Conservation (phyloP, 164 flowering plant genomes). For the Euptelea pleiosperma region DNA sequence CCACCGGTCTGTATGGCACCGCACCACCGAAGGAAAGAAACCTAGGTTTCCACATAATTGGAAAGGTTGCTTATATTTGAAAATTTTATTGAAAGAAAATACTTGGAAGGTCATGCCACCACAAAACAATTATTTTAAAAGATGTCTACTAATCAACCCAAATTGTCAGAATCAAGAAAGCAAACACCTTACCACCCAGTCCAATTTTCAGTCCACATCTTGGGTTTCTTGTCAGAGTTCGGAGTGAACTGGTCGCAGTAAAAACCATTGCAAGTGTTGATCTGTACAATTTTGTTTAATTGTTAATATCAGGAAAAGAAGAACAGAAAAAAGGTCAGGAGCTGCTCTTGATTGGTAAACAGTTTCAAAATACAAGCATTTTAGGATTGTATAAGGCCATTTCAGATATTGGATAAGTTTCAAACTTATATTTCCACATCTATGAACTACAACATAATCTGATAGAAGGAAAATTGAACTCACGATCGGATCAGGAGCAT, state of each 20-base stretch:
- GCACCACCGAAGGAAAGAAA: constrained; percentile 76
- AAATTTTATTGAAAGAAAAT: background rate
- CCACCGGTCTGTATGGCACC: constrained; percentile 81
- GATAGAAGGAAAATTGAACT: constrained; percentile 28
- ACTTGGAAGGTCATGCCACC: background rate
- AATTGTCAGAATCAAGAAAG: background rate
- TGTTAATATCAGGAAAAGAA: background rate
- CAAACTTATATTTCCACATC: too few species aligned
- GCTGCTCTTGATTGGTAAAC: background rate
- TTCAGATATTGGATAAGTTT: background rate
- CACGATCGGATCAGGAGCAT: constrained; percentile 95
- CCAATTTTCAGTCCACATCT: constrained; percentile 99
- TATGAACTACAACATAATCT: background rate
- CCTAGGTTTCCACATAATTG: constrained; percentile 36
- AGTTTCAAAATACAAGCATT: background rate
- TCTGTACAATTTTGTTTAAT: constrained; percentile 39
- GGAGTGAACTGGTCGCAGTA: constrained; percentile 91
- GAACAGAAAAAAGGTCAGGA: background rate
- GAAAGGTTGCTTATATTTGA: background rate
- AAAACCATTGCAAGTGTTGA: constrained; percentile 97
- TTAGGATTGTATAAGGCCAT: background rate
- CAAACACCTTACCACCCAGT: constrained; percentile 74
- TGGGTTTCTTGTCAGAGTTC: constrained; percentile 73
- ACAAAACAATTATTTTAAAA: background rate
- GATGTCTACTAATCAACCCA: background rate